Percentiles rank a stretch among this genome's conserved stretches.
Conservation (phyloP, 2,329 filamentous ascomycete species). For the Trichoderma sp. region DNA sequence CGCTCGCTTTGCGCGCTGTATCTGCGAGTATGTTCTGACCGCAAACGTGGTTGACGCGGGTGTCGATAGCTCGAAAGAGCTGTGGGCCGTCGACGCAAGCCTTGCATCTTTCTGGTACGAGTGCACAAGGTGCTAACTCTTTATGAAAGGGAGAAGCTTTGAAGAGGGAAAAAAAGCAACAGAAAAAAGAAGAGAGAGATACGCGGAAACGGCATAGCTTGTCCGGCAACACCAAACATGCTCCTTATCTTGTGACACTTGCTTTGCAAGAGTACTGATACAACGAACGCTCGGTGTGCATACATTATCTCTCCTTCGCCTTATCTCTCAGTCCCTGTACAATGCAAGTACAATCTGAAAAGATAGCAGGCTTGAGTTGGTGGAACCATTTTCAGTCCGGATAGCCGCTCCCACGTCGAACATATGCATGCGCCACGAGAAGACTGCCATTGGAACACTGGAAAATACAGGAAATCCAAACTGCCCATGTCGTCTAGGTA, state of each 20-base stretch:
- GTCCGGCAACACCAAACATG: neutral
- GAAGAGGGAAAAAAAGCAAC: neutral
- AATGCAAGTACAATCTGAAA: neutral
- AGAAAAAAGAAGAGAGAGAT: neutral
- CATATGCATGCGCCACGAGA: neutral
- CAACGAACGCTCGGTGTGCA: neutral
- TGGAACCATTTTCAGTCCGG: neutral
- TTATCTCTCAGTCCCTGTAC: conserved; percentile 4
- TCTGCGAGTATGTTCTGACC: neutral
- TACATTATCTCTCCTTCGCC: neutral
- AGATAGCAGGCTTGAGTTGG: neutral
- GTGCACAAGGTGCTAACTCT: neutral
- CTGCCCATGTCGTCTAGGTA: neutral
- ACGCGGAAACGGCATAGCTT: neutral
- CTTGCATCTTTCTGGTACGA: neutral
- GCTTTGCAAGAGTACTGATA: neutral
- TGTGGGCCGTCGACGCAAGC: conserved; percentile 1
- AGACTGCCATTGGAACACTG: neutral
- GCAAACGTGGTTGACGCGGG: conserved; percentile 9
- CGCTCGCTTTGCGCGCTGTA: neutral
- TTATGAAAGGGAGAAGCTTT: neutral
- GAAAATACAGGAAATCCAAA: neutral
- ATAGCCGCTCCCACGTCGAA: neutral
- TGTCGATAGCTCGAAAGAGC: conserved; percentile 9
- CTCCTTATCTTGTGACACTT: neutral